These are phyloP conservation scores for Gonapodya prolifera DNA, from an alignment of 192 early-diverging fungal species.

Conservation along the genomic window DNA sequence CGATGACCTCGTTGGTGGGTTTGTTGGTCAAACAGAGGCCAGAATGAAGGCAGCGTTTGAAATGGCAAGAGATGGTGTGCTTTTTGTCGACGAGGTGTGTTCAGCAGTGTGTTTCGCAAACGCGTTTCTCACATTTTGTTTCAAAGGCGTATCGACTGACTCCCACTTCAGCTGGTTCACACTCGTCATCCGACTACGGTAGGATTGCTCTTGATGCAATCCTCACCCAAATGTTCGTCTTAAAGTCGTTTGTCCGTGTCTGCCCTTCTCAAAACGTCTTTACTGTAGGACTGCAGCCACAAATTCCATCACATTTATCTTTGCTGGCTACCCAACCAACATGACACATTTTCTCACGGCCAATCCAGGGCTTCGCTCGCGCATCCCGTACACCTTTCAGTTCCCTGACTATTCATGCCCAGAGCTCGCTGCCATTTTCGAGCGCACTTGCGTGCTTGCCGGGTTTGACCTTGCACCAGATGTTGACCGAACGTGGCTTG, in stretches of 20 bases:
- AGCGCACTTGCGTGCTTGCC: background rate
- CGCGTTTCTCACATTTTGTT: background rate
- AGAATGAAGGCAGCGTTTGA: background rate
- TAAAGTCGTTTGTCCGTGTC: too few species aligned
- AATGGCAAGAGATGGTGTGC: background rate
- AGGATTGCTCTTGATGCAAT: background rate
- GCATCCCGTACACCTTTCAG: background rate
- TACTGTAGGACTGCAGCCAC: too few species aligned
- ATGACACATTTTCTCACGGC: background rate
- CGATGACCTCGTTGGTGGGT: background rate
- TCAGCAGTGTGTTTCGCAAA: background rate
- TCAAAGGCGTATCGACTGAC: background rate
- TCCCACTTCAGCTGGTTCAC: too few species aligned
- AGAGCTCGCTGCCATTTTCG: background rate
- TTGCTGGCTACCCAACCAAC: background rate
- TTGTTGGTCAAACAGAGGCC: background rate
- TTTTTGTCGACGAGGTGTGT: constrained; percentile 3
- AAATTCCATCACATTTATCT: background rate
- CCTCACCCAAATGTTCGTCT: background rate
- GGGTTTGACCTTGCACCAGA: background rate
- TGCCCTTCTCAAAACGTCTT: too few species aligned
- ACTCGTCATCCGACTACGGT: background rate
- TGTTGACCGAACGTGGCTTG: background rate
- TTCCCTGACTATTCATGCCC: background rate
- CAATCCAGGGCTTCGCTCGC: background rate